Conservation (phyloP, 192 early-diverging fungal genomes). For the Coemansia sp. region DNA sequence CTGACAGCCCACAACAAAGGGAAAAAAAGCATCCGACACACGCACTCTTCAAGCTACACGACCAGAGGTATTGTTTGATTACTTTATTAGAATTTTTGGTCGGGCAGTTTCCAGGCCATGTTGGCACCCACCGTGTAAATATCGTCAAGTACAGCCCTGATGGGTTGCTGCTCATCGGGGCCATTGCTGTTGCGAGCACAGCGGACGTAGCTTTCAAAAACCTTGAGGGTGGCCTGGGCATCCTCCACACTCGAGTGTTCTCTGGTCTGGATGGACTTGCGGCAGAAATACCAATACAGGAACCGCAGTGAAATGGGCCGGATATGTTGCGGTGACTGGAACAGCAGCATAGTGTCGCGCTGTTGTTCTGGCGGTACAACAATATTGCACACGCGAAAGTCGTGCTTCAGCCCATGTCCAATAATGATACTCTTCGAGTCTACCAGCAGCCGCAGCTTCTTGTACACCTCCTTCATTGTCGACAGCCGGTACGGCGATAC, state of each 20-base stretch:
- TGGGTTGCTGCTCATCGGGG: constrained; percentile 54
- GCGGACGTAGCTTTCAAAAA: constrained; percentile 79
- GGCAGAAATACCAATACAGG: constrained; percentile 81
- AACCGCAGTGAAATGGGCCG: constrained; percentile 74
- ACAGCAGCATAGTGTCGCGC: constrained; percentile 93
- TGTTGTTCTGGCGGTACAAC: constrained; percentile 77
- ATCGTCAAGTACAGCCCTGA: constrained; percentile 56
- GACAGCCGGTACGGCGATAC: constrained; percentile 74
- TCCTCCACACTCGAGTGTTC: constrained; percentile 95
- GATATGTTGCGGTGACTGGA: constrained; percentile 48
- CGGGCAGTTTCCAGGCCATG: constrained; percentile 34
- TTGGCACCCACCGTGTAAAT: constrained; percentile 58
- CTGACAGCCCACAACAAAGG: too few species aligned
- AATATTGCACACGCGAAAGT: constrained; percentile 93
- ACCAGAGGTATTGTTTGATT: background rate
- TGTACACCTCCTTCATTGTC: constrained; percentile 89
- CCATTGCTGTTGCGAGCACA: too few species aligned
- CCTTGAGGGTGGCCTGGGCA: constrained; percentile 71
- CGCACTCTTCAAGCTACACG: too few species aligned
- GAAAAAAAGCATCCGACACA: too few species aligned
- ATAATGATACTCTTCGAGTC: constrained; percentile 89
- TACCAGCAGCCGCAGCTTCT: constrained; percentile 81
- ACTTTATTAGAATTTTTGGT: constrained; percentile 1
- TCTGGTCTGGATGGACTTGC: constrained; percentile 78
- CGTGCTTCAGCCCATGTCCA: constrained; percentile 91